Evolutionary conservation across 257 asterid species (phyloP).

Genomic region (Solanum clarkiae): DNA sequence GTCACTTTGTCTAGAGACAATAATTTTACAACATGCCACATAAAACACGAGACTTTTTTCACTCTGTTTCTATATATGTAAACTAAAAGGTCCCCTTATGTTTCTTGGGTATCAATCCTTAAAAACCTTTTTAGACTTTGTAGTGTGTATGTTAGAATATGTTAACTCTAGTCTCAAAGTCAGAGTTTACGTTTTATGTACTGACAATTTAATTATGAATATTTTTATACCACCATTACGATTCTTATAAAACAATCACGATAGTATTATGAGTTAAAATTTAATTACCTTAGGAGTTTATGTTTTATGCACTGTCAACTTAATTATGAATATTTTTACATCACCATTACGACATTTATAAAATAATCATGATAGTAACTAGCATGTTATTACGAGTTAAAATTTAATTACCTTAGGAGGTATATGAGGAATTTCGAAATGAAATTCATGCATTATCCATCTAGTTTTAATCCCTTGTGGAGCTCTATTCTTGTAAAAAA

Average conservation of each 20-base stretch:
- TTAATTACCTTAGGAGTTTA: neutral
- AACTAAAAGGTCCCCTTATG: neutral
- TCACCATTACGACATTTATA: no score
- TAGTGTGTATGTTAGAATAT: neutral
- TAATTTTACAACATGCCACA: neutral
- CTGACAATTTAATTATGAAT: no score
- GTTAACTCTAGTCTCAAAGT: neutral
- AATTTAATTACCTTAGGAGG: slow-evolving; percentile 59
- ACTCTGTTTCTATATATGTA: neutral
- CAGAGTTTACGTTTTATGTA: neutral
- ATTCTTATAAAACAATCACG: no score
- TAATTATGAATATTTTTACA: no score
- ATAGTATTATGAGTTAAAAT: no score
- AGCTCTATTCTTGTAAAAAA: slow-evolving; percentile 76
- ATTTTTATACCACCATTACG: no score
- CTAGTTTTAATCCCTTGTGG: slow-evolving; percentile 80
- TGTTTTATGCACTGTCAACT: no score
- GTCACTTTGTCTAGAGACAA: neutral
- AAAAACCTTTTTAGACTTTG: neutral
- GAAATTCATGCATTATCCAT: slow-evolving; percentile 96
- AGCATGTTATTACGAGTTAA: neutral
- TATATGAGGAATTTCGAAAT: slow-evolving; percentile 53
- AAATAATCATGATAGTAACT: neutral
- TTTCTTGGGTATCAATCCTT: neutral
- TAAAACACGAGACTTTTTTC: neutral